Base-by-base conservation (phyloP, 768 basidiomycete genomes). In the Lanmaoa rubissima region DNA sequence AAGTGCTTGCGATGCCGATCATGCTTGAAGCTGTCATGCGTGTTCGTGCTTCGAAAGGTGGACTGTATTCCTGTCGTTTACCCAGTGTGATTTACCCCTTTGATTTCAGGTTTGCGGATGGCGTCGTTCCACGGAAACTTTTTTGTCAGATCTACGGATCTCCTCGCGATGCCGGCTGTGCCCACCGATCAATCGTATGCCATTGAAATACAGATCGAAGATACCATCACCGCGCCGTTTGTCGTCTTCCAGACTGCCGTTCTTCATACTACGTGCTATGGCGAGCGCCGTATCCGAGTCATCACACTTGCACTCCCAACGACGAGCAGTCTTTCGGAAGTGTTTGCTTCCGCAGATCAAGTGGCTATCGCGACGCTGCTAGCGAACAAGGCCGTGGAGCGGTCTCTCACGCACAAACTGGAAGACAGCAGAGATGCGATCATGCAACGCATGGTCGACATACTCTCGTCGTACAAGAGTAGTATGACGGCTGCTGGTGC, bases 121-220 rank as follows among this genome's bases (percentile, higher is more conserved):
- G 87, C 94, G 8, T 91, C 92, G 1, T 98, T 96, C 90, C 94
- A 98, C 65, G 96, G 96, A 59, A 98, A 98, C 77, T 97, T 98
- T 79, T 98, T 98, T 69, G 93, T 97, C 54, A 88, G 96, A 51
- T 97, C 94, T 24, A 98, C 96, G 21, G 96, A 98, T 74, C 82
- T 98, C 5, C 82, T 98, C 36, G 93, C 96, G 4, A 90, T 98
- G 82, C 94, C 96, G 2, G 88, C 94, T 9, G 95, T 98, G n/a
- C 94, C 96, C 16, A 86, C 90, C 65, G 94, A 98, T 66, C 92
- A 97, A 71, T 94, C 91, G 17, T 98, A 98, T 70, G 88, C 89
- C 12, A 95, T 98, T 65, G 96, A 98, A 71, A 79, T 98, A 12
- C 90, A 95, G 69, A 92, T 98, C 60, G 96, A 98, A 70, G 96